These are phyloP conservation scores for Blepharisma stoltei DNA, from an alignment of 73 alveolate species.

Conservation along the genomic window DNA sequence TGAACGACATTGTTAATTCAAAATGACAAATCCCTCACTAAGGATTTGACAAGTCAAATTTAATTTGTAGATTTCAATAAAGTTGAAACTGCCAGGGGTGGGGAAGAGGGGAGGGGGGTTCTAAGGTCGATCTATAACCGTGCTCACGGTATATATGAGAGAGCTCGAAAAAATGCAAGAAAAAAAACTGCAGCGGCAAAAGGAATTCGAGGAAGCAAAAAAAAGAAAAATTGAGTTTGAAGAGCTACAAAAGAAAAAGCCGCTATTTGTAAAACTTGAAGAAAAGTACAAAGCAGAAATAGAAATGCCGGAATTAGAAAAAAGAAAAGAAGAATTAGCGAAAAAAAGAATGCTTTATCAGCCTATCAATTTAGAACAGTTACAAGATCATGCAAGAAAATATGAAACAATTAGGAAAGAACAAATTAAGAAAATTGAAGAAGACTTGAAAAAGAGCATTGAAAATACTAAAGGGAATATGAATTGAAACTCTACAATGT, in stretches of 20 bases:
- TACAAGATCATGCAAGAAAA: neutral
- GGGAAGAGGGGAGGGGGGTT: too few relatives aligned
- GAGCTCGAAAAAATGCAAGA: constrained; percentile 23
- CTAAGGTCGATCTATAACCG: too few relatives aligned
- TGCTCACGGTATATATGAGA: too few relatives aligned
- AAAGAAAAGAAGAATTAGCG: constrained; percentile 31
- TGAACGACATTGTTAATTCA: too few relatives aligned
- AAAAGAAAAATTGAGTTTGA: neutral
- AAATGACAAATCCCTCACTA: too few relatives aligned
- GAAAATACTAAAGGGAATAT: neutral
- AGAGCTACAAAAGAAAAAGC: constrained; percentile 25
- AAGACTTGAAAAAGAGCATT: neutral
- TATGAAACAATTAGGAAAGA: neutral
- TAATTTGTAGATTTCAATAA: too few relatives aligned
- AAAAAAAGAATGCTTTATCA: constrained; percentile 20
- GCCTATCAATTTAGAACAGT: neutral
- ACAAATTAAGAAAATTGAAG: neutral
- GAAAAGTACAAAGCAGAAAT: constrained; percentile 32
- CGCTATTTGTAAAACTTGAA: constrained; percentile 23
- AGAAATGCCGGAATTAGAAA: constrained; percentile 44
- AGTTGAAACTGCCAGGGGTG: too few relatives aligned
- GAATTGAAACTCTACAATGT: neutral
- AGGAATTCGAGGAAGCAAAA: neutral
- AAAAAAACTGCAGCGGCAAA: neutral
- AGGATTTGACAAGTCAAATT: too few relatives aligned